phyloP scores from a whole-genome alignment of 2,329 filamentous ascomycete species.

The Pyrenophora tritici-repentis region DNA sequence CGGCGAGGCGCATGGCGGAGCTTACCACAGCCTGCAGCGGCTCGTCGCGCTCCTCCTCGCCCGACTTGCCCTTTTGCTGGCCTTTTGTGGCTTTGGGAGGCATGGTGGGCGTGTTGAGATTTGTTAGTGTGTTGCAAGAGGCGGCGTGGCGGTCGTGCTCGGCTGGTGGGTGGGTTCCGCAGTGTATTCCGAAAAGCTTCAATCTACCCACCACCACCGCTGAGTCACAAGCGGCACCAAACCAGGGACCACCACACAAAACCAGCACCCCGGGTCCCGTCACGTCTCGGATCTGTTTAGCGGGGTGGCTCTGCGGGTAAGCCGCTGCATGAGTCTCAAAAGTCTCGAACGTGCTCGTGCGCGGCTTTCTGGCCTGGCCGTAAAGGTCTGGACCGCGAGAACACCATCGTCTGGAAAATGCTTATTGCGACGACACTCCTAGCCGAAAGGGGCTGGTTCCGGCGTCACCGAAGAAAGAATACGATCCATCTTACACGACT shows the following conservation, averaged over 20 bases:
- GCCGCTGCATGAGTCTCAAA: slow-evolving; percentile 23
- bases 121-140: slow-evolving; percentile 5
- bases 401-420: slow-evolving; percentile 30
- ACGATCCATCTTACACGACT: neutral
- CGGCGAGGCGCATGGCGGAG: slow-evolving; percentile 19
- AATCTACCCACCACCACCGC: slow-evolving; percentile 12
- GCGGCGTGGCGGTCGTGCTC: slow-evolving; percentile 16
- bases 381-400: slow-evolving; percentile 38
- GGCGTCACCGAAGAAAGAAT: neutral
- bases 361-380: slow-evolving; percentile 20
- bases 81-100: slow-evolving; percentile 55
- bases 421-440: slow-evolving; percentile 43
- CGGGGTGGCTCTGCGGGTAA: slow-evolving; percentile 33
- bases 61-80: slow-evolving; percentile 46
- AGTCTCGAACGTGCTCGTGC: slow-evolving; percentile 25
- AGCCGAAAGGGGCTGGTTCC: neutral
- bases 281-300: slow-evolving; percentile 29
- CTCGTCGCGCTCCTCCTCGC: slow-evolving; percentile 65
- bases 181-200: slow-evolving; percentile 15
- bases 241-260: slow-evolving; percentile 18
- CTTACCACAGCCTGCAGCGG: slow-evolving; percentile 66
- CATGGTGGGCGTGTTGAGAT: slow-evolving; percentile 53
- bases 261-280: slow-evolving; percentile 20
- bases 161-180: slow-evolving; percentile 19
- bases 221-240: slow-evolving; percentile 21